These are phyloP conservation scores for Kodamaea hsintzibuensis DNA, from an alignment of 805 yeast species.

Conservation along the genomic window DNA sequence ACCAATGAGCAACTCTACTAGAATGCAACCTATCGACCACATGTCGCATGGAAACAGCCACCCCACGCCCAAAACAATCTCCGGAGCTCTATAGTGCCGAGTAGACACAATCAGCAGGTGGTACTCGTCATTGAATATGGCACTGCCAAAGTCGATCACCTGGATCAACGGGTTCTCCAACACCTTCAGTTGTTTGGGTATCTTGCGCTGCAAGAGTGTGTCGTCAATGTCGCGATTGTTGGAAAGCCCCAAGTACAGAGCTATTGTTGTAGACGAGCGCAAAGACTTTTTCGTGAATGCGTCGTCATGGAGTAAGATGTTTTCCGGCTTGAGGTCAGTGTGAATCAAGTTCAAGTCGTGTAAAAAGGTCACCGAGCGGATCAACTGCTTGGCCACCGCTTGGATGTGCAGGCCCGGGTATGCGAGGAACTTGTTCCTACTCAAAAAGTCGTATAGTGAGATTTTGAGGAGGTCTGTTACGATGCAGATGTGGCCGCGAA, in stretches of 20 bases:
- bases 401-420: slow-evolving; percentile 94
- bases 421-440: slow-evolving; percentile 78
- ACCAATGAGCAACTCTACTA: slow-evolving; percentile 90
- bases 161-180: slow-evolving; percentile 79
- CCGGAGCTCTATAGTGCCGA: slow-evolving; percentile 96
- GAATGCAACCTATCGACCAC: slow-evolving; percentile 95
- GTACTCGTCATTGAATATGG: slow-evolving; percentile 90
- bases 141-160: slow-evolving; percentile 96
- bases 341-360: slow-evolving; percentile 91
- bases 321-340: slow-evolving; percentile 97
- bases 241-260: slow-evolving; percentile 31
- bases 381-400: slow-evolving; percentile 80
- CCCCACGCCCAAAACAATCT: slow-evolving; percentile 88
- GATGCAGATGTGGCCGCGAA: slow-evolving; percentile 88
- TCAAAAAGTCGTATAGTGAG: slow-evolving; percentile 87
- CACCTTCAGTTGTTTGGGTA: slow-evolving; percentile 44
- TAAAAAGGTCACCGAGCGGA: slow-evolving; percentile 81
- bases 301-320: slow-evolving; percentile 68
- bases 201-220: slow-evolving; percentile 15
- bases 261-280: slow-evolving; percentile 32
- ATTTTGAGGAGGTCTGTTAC: slow-evolving; percentile 86
- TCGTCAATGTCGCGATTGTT: slow-evolving; percentile 4
- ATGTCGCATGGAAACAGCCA: slow-evolving; percentile 97
- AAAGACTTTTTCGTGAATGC: slow-evolving; percentile 41
- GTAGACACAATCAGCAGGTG: slow-evolving; percentile 93